phyloP scores from a whole-genome alignment of 1,284 basidiomycete genomes.

The Volvariella volvacea region DNA sequence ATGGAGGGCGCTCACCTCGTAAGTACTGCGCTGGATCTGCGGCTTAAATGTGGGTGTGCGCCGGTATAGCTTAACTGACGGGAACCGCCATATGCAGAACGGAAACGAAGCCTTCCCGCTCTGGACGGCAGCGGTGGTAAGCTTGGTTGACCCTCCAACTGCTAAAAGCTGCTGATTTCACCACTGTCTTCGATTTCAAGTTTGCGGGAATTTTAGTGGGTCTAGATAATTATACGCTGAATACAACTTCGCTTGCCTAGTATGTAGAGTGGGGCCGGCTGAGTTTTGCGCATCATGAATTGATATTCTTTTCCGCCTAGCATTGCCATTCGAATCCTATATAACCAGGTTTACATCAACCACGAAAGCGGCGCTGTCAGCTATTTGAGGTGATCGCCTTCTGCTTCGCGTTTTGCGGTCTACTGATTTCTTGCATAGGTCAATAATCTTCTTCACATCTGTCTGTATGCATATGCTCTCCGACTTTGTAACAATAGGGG shows the following conservation, averaged over 20 bases:
- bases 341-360: slow-evolving; percentile 23
- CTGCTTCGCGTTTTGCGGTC: no score
- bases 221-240: slow-evolving; percentile 23
- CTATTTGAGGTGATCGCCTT: slow-evolving; percentile 9
- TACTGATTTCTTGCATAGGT: no score
- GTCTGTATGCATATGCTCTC: no score
- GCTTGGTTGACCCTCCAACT: slow-evolving; percentile 4
- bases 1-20: slow-evolving; percentile 32
- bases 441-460: no score
- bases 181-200: no score
- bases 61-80: no score
- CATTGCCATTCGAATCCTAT: slow-evolving; percentile 17
- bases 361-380: slow-evolving; percentile 6
- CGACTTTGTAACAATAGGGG: no score
- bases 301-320: no score
- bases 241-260: slow-evolving; percentile 23
- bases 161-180: no score
- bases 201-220: slow-evolving; percentile 26
- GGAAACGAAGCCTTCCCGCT: slow-evolving; percentile 29
- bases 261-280: no score
- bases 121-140: slow-evolving; percentile 28
- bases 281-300: no score
- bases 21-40: slow-evolving; percentile 7
- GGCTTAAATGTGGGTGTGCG: background rate
- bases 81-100: slow-evolving; percentile 19